These are phyloP conservation scores for Cymbopogon citratus DNA, from an alignment of 176 grass and related monocot genomes.

Conservation along the genomic window DNA sequence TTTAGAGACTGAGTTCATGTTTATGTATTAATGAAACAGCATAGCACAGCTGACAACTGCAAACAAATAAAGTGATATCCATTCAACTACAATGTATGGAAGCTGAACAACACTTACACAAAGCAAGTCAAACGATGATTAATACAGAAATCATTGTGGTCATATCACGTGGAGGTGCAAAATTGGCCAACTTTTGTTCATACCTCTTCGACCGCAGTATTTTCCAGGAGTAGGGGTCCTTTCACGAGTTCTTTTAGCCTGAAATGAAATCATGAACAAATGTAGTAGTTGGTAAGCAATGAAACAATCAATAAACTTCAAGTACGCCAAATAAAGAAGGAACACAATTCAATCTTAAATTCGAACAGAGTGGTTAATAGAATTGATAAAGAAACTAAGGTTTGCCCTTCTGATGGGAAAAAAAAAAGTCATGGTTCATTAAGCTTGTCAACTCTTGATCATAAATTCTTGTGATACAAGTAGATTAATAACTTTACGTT, in stretches of 20 bases:
- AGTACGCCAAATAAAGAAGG: not conserved
- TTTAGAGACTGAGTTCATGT: not conserved
- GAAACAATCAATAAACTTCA: not conserved
- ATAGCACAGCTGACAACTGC: not conserved
- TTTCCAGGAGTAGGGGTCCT: slow-evolving; percentile 94
- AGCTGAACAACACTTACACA: not conserved
- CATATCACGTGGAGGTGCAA: not conserved
- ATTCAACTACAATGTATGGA: not conserved
- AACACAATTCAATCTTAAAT: slow-evolving; percentile 3
- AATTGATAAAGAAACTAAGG: not conserved
- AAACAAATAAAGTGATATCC: not conserved
- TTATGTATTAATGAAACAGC: not conserved
- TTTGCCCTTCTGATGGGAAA: slow-evolving; percentile 2
- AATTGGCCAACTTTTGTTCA: slow-evolving; percentile 1
- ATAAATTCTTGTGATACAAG: slow-evolving; percentile 24
- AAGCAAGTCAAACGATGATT: not conserved
- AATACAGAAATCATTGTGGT: not conserved
- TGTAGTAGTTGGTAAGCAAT: not conserved
- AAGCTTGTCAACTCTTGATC: slow-evolving; percentile 14
- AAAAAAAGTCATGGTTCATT: slow-evolving; percentile 15
- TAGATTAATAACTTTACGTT: slow-evolving; percentile 44
- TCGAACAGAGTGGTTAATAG: not conserved
- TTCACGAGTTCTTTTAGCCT: slow-evolving; percentile 90
- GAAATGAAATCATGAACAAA: slow-evolving; percentile 23
- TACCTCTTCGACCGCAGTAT: slow-evolving; percentile 75